Percentiles rank a stretch among this genome's conserved stretches.
These are phyloP conservation scores for Suhomyces prunicola DNA, from an alignment of 805 yeast genomes.

Conservation along the genomic window DNA sequence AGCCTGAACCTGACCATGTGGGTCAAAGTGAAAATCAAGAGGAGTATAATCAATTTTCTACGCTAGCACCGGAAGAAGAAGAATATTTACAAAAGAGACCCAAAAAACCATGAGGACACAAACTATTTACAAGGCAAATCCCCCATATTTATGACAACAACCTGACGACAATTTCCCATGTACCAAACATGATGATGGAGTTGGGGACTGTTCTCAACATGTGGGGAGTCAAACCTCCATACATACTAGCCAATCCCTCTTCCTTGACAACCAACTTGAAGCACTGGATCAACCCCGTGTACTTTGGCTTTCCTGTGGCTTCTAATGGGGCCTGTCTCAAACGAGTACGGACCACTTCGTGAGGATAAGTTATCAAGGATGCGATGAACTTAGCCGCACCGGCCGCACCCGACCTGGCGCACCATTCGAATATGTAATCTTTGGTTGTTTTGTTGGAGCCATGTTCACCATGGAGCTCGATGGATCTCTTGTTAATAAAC, in stretches of 20 bases:
- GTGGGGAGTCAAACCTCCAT: constrained; percentile 98
- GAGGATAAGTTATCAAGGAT: constrained; percentile 91
- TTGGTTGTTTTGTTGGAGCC: constrained; percentile 35
- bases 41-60: constrained; percentile 1
- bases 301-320: constrained; percentile 76
- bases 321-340: constrained; percentile 86
- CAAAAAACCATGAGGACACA: not conserved
- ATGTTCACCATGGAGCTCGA: constrained; percentile 30
- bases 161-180: constrained; percentile 78
- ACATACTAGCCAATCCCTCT: constrained; percentile 90
- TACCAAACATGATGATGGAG: constrained; percentile 97
- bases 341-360: constrained; percentile 94
- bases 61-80: constrained; percentile 7
- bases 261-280: constrained; percentile 82
- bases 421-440: constrained; percentile 82
- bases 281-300: constrained; percentile 85
- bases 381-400: constrained; percentile 95
- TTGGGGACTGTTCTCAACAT: constrained; percentile 95
- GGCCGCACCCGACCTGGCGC: constrained; percentile 95
- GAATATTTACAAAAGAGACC: not conserved
- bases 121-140: constrained; percentile 7
- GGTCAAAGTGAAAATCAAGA: constrained; percentile 1
- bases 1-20: not conserved
- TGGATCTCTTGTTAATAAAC: constrained; percentile 53
- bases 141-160: constrained; percentile 21